A percentile compares a stretch with the other conserved stretches of the same genome.
Conservation (phyloP, 2,329 filamentous ascomycete genomes). For the Ilyonectria robusta region DNA sequence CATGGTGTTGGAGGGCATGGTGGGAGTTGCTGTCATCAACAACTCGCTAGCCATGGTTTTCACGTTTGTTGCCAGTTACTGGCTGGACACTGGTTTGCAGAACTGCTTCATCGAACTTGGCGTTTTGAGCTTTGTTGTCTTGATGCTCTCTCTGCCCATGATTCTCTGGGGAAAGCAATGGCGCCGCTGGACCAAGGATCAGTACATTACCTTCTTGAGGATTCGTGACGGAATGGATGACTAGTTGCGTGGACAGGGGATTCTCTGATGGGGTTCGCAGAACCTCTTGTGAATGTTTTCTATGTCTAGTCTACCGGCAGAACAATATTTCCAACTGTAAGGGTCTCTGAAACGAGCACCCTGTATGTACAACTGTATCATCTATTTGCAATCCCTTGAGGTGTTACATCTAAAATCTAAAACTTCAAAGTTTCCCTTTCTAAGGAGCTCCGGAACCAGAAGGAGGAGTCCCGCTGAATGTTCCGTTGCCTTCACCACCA, state of each 20-base stretch:
- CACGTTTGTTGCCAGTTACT: conserved; percentile 65
- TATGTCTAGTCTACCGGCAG: neutral
- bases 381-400: neutral
- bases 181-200: conserved; percentile 61
- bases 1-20: conserved; percentile 71
- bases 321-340: neutral
- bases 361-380: neutral
- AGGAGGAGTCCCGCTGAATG: neutral
- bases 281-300: neutral
- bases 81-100: conserved; percentile 62
- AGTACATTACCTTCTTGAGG: conserved; percentile 62
- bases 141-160: conserved; percentile 68
- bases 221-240: conserved; percentile 60
- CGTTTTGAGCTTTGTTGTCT: conserved; percentile 64
- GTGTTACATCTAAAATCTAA: neutral
- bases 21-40: conserved; percentile 70
- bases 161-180: conserved; percentile 66
- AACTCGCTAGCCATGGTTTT: conserved; percentile 69
- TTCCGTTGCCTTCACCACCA: neutral
- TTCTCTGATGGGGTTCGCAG: neutral
- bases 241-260: conserved; percentile 11
- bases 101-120: conserved; percentile 67
- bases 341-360: neutral
- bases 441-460: neutral
- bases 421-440: neutral